Percentiles rank a stretch among this genome's conserved stretches.
phyloP scores from a whole-genome alignment of 2,329 filamentous ascomycete genomes.

The Colletotrichum gloeosporioides region DNA sequence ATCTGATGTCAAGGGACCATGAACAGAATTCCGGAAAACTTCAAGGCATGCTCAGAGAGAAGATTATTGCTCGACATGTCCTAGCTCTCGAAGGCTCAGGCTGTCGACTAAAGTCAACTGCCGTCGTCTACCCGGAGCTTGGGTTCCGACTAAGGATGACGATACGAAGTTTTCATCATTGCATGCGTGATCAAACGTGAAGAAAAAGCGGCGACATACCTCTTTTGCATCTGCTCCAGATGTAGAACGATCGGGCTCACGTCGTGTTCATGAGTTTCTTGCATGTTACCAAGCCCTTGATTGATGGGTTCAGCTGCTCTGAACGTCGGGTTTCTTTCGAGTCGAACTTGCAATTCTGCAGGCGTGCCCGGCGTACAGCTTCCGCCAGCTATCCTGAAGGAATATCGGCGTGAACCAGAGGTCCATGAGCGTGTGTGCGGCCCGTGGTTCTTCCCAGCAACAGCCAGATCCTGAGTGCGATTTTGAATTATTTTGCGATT shows the following conservation, averaged over 20 bases:
- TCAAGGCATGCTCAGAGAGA: slow-evolving; percentile 52
- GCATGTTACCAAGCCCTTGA: background rate
- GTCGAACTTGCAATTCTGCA: background rate
- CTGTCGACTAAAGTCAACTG: background rate
- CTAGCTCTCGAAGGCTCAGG: slow-evolving; percentile 33
- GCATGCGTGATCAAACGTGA: slow-evolving; percentile 20
- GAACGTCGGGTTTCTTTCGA: background rate
- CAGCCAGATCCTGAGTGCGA: background rate
- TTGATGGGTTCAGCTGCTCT: slow-evolving; percentile 1
- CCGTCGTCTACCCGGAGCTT: slow-evolving; percentile 27
- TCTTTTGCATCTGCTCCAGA: background rate
- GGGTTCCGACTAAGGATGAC: slow-evolving; percentile 94
- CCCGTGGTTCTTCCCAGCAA: background rate
- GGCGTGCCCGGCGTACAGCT: slow-evolving; percentile 24
- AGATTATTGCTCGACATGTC: slow-evolving; percentile 59
- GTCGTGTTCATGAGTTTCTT: background rate
- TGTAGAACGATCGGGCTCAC: background rate
- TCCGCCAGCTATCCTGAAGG: slow-evolving; percentile 36
- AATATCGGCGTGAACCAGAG: slow-evolving; percentile 51
- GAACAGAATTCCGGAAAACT: background rate
- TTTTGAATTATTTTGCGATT: background rate
- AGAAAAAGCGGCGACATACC: background rate
- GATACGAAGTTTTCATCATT: slow-evolving; percentile 90
- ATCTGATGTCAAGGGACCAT: background rate
- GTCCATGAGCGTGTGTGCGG: slow-evolving; percentile 22